Conservation (phyloP, 805 yeast species). For the Suhomyces faveliae region DNA sequence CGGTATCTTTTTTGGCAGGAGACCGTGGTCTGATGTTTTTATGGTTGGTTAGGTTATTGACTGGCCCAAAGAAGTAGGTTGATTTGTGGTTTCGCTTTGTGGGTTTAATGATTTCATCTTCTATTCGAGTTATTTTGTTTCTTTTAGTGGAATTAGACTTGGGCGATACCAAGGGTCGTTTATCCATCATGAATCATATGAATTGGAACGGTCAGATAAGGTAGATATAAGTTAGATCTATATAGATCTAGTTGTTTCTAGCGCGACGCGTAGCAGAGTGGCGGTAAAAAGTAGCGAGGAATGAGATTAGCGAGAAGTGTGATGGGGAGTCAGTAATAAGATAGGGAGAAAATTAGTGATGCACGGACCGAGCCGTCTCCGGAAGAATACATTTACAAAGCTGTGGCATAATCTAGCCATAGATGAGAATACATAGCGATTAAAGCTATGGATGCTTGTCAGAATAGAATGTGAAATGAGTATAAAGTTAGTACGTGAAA, state of each 20-base stretch:
- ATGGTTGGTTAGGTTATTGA: conserved; percentile 22
- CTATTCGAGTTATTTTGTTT: not conserved
- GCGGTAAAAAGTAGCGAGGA: not conserved
- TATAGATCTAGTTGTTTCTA: not conserved
- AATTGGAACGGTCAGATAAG: not conserved
- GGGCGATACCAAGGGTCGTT: not conserved
- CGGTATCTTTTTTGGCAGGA: not conserved
- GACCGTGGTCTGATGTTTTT: not conserved
- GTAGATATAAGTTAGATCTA: not conserved
- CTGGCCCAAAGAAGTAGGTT: conserved; percentile 36
- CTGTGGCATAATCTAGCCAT: too few species aligned
- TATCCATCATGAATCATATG: not conserved
- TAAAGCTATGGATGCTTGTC: too few species aligned
- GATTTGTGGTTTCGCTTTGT: conserved; percentile 19
- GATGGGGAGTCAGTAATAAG: not conserved
- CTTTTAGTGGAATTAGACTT: not conserved
- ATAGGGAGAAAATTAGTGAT: not conserved
- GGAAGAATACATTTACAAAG: too few species aligned
- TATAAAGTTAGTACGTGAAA: too few species aligned
- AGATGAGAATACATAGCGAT: too few species aligned
- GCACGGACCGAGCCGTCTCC: too few species aligned
- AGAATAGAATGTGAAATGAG: too few species aligned
- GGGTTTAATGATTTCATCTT: conserved; percentile 10
- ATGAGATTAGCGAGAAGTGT: not conserved
- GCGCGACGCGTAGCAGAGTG: not conserved